Evolutionary conservation across 345 rosid genomes (phyloP), one percentile per base, ranked within the genome.

Genomic region (Melastoma malabathricum): DNA sequence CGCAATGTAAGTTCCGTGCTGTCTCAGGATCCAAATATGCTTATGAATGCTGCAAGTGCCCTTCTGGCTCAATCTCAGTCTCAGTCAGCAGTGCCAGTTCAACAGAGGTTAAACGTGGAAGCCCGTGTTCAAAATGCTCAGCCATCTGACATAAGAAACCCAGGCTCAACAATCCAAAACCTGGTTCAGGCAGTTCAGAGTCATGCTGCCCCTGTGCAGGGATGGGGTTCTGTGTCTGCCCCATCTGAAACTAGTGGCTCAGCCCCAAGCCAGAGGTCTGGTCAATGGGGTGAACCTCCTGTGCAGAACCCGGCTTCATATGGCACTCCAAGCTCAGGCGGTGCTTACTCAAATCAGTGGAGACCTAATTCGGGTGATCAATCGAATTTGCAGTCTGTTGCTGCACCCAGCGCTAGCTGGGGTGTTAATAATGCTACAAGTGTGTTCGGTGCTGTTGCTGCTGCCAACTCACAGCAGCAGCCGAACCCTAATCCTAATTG

Each of bases 291-390:
- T 53, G 69, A 68, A 17, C 51, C 74, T 25, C 59, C 77, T 39
- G 50, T 68, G 57, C 84, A 72, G 46, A 64, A 54, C 56, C 53
- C 67, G 52, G 58, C 81, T 57, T 59, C 82, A 52, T 72, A 68
- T 48, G 60, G 54, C 50, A 47, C 72, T 2, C 60, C 59, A 52
- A 60, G 68, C 61, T 67, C 75, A 43, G 58, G 55, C 57, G 72
- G 62, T 46, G 66, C 20, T 56, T 66, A 71, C 31, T 74, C 84
- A 50, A 83, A 79, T 68, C 47, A 77, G 16, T 89, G 90, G 88
- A 78, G 84, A 68, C 77, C 75, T 48, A 60, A 67, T 51, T 55
- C 74, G 16, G 68, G 50, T 43, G 46, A 57, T 18, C 84, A 78
- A 57, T 54, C 77, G 13, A 70, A 66, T 27, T 29, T 48, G 44